Percentiles rank a stretch among this genome's conserved stretches.
phyloP scores from a whole-genome alignment of 768 basidiomycete species.

The Naganishia friedmannii region DNA sequence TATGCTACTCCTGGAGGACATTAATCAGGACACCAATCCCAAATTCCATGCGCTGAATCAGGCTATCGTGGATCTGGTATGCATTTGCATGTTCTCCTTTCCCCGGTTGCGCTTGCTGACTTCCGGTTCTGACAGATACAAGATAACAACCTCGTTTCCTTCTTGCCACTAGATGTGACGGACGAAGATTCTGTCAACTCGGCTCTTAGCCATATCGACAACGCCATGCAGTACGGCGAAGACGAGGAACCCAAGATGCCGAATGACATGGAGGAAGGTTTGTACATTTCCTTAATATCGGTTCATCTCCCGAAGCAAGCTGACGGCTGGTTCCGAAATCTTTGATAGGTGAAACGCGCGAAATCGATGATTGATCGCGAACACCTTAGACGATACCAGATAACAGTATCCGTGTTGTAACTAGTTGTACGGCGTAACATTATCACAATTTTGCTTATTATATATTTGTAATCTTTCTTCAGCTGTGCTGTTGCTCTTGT shows the following conservation, averaged over 20 bases:
- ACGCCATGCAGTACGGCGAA: conserved; percentile 97
- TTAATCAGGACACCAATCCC: conserved; percentile 60
- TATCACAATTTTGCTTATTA: not conserved
- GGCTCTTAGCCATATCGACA: conserved; percentile 92
- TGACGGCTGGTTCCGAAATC: not conserved
- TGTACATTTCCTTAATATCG: conserved; percentile 14
- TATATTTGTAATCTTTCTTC: not conserved
- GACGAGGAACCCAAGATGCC: conserved; percentile 98
- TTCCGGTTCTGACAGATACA: conserved; percentile 69
- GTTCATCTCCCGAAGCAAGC: not conserved
- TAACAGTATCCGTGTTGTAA: not conserved
- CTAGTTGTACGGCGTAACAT: conserved; percentile 15
- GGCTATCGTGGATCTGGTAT: conserved; percentile 88
- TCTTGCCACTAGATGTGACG: conserved; percentile 88
- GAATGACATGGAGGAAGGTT: conserved; percentile 77
- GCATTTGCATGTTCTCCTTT: conserved; percentile 39
- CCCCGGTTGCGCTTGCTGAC: not conserved
- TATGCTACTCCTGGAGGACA: conserved; percentile 64
- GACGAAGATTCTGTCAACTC: conserved; percentile 83
- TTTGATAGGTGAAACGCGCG: not conserved
- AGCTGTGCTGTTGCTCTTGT: conserved; percentile 5
- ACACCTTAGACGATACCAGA: not conserved
- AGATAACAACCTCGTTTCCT: conserved; percentile 95
- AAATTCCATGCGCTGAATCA: conserved; percentile 90
- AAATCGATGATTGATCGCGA: conserved; percentile 5